Evolutionary conservation across 768 basidiomycete genomes (phyloP).

Genomic region (Naganishia vaughanmartiniae): DNA sequence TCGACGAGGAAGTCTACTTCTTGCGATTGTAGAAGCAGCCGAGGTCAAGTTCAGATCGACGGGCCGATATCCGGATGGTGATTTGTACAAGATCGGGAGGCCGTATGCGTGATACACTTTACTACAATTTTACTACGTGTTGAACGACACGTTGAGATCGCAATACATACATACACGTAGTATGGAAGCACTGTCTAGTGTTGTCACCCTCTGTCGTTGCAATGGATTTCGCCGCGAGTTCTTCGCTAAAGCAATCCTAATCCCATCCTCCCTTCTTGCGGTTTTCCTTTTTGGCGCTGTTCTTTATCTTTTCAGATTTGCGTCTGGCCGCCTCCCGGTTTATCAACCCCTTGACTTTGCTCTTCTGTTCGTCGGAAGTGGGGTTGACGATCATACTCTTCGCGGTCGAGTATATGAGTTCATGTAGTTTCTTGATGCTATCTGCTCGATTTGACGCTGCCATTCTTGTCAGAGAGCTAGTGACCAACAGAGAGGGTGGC

Average conservation of each 20-base stretch:
- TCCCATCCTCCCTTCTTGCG: constrained; percentile 16
- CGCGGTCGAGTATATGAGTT: constrained; percentile 35
- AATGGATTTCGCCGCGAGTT: no score
- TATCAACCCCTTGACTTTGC: constrained; percentile 34
- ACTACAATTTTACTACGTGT: no score
- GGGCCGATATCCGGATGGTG: no score
- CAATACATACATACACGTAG: no score
- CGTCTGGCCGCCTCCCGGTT: constrained; percentile 37
- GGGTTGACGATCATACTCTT: constrained; percentile 37
- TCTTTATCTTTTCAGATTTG: constrained; percentile 13
- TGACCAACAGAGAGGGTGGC: constrained; percentile 41
- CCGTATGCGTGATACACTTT: no score
- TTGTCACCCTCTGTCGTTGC: no score
- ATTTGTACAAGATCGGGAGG: no score
- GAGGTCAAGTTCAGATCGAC: no score
- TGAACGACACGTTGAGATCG: no score
- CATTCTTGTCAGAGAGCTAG: constrained; percentile 40
- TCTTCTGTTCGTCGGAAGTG: constrained; percentile 40
- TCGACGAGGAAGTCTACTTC: no score
- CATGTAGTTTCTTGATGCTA: constrained; percentile 38
- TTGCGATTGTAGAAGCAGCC: no score
- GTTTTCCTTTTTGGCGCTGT: constrained; percentile 10
- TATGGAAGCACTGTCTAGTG: no score
- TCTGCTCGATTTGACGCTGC: constrained; percentile 38
- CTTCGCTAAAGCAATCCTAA: not conserved